These are phyloP conservation scores for Oxyria digyna DNA, from an alignment of 148 eudicot genomes.

Conservation along the genomic window DNA sequence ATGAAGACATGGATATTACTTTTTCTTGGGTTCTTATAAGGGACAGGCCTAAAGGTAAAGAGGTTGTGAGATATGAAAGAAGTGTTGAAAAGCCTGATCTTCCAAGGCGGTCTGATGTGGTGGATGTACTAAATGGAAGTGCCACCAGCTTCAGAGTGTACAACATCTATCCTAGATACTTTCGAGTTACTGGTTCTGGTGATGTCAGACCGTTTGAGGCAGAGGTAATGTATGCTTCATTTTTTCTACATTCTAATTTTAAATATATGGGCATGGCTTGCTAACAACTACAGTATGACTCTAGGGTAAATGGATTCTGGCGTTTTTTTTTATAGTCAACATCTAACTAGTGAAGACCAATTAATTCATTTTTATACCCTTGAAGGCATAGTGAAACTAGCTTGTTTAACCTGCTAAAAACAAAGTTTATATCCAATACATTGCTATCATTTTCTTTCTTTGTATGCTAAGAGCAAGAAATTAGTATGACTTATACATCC, in stretches of 20 bases:
- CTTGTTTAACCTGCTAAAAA: no score
- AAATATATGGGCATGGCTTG: neutral
- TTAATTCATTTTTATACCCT: neutral
- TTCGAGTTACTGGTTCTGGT: conserved; percentile 94
- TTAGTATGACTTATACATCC: neutral
- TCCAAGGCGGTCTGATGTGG: conserved; percentile 48
- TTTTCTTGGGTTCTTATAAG: conserved; percentile 79
- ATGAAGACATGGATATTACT: conserved; percentile 31
- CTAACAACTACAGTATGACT: neutral
- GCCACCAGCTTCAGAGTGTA: conserved; percentile 50
- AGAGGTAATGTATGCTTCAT: conserved; percentile 38
- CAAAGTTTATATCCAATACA: no score
- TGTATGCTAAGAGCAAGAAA: neutral
- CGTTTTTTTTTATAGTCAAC: neutral
- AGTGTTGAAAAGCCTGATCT: conserved; percentile 32
- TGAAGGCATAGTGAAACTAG: neutral
- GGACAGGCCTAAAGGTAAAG: conserved; percentile 94
- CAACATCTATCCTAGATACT: conserved; percentile 59
- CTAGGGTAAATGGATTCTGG: neutral
- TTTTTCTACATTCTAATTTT: neutral
- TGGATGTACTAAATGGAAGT: conserved; percentile 66
- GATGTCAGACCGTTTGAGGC: conserved; percentile 81
- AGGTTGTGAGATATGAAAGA: conserved; percentile 74
- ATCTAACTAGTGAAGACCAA: neutral
- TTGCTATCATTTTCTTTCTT: no score